Evolutionary conservation across 2,329 filamentous ascomycete genomes (phyloP).

Genomic region (Thyridium curvatum): DNA sequence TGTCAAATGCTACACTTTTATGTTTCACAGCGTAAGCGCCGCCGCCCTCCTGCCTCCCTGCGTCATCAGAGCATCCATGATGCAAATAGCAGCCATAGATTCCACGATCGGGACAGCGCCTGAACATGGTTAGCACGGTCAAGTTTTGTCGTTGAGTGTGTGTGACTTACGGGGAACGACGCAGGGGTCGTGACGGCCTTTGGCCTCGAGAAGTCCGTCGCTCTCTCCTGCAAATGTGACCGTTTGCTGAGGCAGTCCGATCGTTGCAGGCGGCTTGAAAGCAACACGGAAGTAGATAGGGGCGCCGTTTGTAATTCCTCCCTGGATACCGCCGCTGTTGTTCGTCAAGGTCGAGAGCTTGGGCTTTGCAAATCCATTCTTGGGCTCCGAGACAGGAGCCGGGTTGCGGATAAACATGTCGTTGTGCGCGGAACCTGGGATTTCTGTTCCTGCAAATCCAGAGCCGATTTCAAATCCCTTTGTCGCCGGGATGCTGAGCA

Average conservation of each 20-base stretch:
- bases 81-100: conserved; percentile 60
- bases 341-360: conserved; percentile 83
- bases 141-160: too few species aligned
- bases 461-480: conserved; percentile 96
- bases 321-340: conserved; percentile 91
- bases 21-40: too few species aligned
- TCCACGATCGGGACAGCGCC: conserved; percentile 85
- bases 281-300: conserved; percentile 91
- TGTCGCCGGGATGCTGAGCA: conserved; percentile 90
- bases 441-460: conserved; percentile 80
- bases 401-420: conserved; percentile 70
- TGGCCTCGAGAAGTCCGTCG: conserved; percentile 77
- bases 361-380: conserved; percentile 43
- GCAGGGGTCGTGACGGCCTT: conserved; percentile 90
- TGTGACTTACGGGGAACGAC: conserved; percentile 60
- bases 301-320: conserved; percentile 89
- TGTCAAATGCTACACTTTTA: too few species aligned
- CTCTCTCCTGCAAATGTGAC: conserved; percentile 66
- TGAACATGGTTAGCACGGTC: neutral
- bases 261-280: conserved; percentile 94
- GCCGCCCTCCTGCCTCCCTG: too few species aligned
- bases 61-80: too few species aligned
- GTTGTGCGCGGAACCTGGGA: conserved; percentile 87
- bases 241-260: conserved; percentile 81
- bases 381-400: conserved; percentile 26